Evolutionary conservation across 202 grass and related monocot species (phyloP), one percentile per base, ranked within the genome.

Genomic region (Panicum hallii): DNA sequence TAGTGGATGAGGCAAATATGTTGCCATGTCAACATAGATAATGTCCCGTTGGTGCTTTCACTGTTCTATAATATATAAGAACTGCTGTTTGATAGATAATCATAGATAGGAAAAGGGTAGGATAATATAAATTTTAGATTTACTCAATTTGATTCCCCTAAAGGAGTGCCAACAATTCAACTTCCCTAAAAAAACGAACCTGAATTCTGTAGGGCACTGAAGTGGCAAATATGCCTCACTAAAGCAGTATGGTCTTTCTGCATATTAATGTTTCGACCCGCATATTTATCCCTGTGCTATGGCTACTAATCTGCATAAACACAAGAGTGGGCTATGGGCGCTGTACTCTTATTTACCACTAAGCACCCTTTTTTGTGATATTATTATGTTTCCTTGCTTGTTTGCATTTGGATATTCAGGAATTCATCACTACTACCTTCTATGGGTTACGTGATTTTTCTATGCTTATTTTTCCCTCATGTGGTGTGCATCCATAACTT

Each of bases 21-120:
- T 17, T 77, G 26, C 8, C 41, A 19, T 40, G 19, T 12, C n/a
- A 49, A 48, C 8, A 2, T 68, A 46, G 4, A 47, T 50, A 15
- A 12, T 49, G 26, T 9, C 12, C 64, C 6, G 3, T 5, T 50
- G n/a, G 63, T n/a, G 7, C 14, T 65, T 73, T 32, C 0, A 1
- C 6, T 76, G 23, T 65, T 74, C 19, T 22, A 42, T 84, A 67
- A 63, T 83, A 63, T 50, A 34, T 65, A 36, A 7, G 19, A 57
- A 22, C 9, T 52, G 28, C 34, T 65, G 30, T 14, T 38, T 22
- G 62, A 15, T 65, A 54, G 30, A 22, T 32, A 50, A 58, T 5
- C 41, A 28, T 5, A 10, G 13, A 47, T 78, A 63, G 40, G 6
- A 62, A 77, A 42, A 63, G 22, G 22, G 13, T 15, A 45, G 40